Conservation (phyloP, 371 early-diverging fungal genomes). For the Quaeritorhiza haematococci region DNA sequence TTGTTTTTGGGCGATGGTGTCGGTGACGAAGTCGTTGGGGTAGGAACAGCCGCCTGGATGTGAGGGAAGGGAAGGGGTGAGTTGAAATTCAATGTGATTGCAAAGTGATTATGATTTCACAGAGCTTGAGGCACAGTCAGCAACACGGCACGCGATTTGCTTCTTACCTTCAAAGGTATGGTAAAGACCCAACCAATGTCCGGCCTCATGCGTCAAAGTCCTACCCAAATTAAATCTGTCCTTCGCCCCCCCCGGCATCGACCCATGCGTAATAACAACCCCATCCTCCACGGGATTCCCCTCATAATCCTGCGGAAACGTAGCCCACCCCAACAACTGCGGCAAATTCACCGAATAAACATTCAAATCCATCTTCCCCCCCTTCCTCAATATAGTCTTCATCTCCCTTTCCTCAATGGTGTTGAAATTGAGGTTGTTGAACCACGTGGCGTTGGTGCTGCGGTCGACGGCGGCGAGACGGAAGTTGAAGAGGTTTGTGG, state of each 20-base stretch:
- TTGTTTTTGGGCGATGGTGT: slow-evolving; percentile 12
- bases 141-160: too few relatives aligned
- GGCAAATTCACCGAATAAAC: slow-evolving; percentile 13
- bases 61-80: too few relatives aligned
- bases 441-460: slow-evolving; percentile 5
- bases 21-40: slow-evolving; percentile 9
- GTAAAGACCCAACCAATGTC: slow-evolving; percentile 18
- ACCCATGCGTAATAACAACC: slow-evolving; percentile 8
- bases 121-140: too few relatives aligned
- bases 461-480: not conserved
- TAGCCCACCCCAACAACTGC: not conserved
- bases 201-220: slow-evolving; percentile 16
- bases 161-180: slow-evolving; percentile 21
- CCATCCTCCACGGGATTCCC: slow-evolving; percentile 8
- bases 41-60: slow-evolving; percentile 13
- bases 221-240: slow-evolving; percentile 7
- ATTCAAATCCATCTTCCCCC: slow-evolving; percentile 2
- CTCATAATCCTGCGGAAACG: not conserved
- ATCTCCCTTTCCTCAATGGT: slow-evolving; percentile 1
- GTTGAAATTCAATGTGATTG: too few relatives aligned
- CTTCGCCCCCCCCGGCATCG: slow-evolving; percentile 6
- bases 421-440: slow-evolving; percentile 1
- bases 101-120: too few relatives aligned
- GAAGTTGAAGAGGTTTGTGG: not conserved
- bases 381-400: slow-evolving; percentile 8